A percentile compares a stretch with the other conserved stretches of the same genome.
Conservation (phyloP, 768 basidiomycete genomes). For the Boletus vermiculosoides region DNA sequence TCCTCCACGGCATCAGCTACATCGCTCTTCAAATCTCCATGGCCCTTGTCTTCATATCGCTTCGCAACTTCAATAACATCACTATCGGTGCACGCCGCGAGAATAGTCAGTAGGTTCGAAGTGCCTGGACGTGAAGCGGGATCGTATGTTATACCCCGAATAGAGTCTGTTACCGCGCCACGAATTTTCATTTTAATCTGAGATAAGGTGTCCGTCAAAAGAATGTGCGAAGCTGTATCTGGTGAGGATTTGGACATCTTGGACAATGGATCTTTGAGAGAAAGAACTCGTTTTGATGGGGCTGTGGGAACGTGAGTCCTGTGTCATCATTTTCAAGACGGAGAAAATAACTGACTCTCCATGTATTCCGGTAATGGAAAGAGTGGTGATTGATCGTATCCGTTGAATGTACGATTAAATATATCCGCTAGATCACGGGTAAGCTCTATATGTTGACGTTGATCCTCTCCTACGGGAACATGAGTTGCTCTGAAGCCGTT, state of each 20-base stretch:
- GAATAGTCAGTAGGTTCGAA: slow-evolving; percentile 76
- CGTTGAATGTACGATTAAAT: slow-evolving; percentile 72
- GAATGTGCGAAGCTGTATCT: slow-evolving; percentile 74
- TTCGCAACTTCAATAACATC: slow-evolving; percentile 45
- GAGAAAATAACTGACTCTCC: slow-evolving; percentile 54
- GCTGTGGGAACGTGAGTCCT: slow-evolving; percentile 44
- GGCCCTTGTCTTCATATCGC: slow-evolving; percentile 54
- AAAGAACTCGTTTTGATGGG: slow-evolving; percentile 76
- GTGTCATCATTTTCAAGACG: background rate
- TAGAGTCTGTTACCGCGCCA: slow-evolving; percentile 83
- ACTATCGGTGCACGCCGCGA: slow-evolving; percentile 66
- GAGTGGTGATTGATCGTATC: slow-evolving; percentile 39
- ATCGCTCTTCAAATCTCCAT: slow-evolving; percentile 69
- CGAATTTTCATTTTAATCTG: slow-evolving; percentile 72
- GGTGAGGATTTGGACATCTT: slow-evolving; percentile 98
- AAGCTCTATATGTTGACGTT: slow-evolving; percentile 91
- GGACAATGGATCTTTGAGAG: slow-evolving; percentile 76
- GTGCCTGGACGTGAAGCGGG: slow-evolving; percentile 78
- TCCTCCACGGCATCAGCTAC: slow-evolving; percentile 73
- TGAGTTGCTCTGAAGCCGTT: slow-evolving; percentile 66
- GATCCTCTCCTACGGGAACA: slow-evolving; percentile 96
- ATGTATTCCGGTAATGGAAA: slow-evolving; percentile 75
- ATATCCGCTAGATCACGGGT: slow-evolving; percentile 76
- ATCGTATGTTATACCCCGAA: slow-evolving; percentile 73
- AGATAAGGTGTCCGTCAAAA: slow-evolving; percentile 70